These are phyloP conservation scores for Solanum pinnatisectum DNA, from an alignment of 257 asterid genomes.

Conservation along the genomic window DNA sequence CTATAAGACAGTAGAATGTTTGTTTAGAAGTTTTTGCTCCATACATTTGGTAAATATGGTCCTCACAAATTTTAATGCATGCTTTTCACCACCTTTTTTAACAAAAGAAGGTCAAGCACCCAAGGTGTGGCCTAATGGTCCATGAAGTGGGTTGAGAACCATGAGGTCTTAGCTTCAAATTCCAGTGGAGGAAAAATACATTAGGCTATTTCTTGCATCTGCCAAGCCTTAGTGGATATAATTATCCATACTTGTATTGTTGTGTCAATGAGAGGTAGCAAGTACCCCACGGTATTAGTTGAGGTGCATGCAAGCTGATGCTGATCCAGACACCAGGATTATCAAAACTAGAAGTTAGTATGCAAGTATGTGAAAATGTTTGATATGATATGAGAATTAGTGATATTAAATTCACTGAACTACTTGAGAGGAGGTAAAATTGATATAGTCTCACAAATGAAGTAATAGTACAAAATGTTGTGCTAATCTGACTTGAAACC, in stretches of 20 bases:
- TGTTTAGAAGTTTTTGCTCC: neutral
- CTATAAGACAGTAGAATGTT: neutral
- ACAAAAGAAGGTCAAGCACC: neutral
- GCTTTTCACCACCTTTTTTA: neutral
- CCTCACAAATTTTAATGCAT: neutral
- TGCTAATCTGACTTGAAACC: neutral
- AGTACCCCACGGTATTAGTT: neutral
- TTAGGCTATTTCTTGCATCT: neutral
- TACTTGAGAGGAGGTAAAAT: neutral
- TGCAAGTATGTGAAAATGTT: neutral
- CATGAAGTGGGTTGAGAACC: neutral
- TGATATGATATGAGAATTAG: neutral
- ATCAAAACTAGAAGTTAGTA: neutral
- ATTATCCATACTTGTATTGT: neutral
- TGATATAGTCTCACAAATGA: neutral
- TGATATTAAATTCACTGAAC: neutral
- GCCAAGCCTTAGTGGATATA: neutral
- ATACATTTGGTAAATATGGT: neutral
- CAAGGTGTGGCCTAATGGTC: neutral
- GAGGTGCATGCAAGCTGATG: neutral
- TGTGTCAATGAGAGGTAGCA: neutral
- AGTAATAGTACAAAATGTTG: neutral
- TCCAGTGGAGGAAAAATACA: neutral
- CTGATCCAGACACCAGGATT: neutral
- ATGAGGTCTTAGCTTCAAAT: neutral